Percentiles rank a stretch among this genome's conserved stretches.
Evolutionary conservation across 1,284 basidiomycete genomes (phyloP).

Genomic region (Cutaneotrichosporon cutaneum): DNA sequence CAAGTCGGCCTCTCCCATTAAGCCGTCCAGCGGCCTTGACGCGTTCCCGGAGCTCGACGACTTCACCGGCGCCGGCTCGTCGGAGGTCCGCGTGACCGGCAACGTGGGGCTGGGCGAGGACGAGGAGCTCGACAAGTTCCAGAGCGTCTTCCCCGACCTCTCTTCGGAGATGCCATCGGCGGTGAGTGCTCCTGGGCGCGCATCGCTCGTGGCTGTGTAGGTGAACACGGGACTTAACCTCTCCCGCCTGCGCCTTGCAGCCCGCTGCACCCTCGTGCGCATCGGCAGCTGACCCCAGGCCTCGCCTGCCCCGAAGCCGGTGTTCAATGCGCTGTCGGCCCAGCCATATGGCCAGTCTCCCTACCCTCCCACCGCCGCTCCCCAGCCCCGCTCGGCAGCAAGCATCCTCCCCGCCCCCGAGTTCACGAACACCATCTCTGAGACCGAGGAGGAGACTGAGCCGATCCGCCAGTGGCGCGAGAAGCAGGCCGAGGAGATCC

Average conservation of each 20-base stretch:
- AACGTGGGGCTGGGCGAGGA: slow-evolving; percentile 48
- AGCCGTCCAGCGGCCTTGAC: slow-evolving; percentile 35
- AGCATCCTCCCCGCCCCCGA: slow-evolving; percentile 62
- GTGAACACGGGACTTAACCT: background rate
- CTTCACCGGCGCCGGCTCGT: slow-evolving; percentile 17
- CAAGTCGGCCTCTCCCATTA: slow-evolving; percentile 6
- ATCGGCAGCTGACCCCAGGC: slow-evolving; percentile 16
- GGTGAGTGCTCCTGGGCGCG: slow-evolving; percentile 17
- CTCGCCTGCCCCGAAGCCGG: slow-evolving; percentile 36
- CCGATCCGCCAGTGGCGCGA: slow-evolving; percentile 88
- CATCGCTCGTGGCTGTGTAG: background rate
- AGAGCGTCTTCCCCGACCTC: slow-evolving; percentile 87
- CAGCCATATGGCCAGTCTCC: slow-evolving; percentile 52
- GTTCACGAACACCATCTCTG: slow-evolving; percentile 46
- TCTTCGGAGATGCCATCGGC: slow-evolving; percentile 52
- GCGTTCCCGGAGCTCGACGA: slow-evolving; percentile 71
- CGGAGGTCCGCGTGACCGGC: slow-evolving; percentile 74
- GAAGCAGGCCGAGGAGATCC: slow-evolving; percentile 82
- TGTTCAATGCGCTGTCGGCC: slow-evolving; percentile 47
- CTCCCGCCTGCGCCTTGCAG: too few species aligned
- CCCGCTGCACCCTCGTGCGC: too few species aligned
- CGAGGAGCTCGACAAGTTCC: slow-evolving; percentile 85
- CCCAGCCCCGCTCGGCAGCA: slow-evolving; percentile 61
- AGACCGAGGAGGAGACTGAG: slow-evolving; percentile 76
- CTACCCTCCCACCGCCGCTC: slow-evolving; percentile 49